Evolutionary conservation across 2,329 filamentous ascomycete species (phyloP).

Genomic region (Dendrostoma leiphaemia): DNA sequence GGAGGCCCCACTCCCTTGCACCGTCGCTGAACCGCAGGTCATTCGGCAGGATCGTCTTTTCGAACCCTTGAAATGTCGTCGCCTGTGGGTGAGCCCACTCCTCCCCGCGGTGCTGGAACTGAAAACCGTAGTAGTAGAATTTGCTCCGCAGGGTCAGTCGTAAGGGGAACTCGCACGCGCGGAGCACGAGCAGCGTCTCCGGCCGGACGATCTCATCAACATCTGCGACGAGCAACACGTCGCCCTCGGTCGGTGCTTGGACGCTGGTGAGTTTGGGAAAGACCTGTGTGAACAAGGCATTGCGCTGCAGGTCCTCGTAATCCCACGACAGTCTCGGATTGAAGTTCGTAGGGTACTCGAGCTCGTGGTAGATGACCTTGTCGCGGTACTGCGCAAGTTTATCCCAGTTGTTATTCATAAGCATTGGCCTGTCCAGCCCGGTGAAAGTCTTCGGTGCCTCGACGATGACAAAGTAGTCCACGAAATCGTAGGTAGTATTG

Average conservation of each 20-base stretch:
- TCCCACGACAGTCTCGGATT: conserved; percentile 42
- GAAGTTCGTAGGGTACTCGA: conserved; percentile 43
- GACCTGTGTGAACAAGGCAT: conserved; percentile 57
- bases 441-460: conserved; percentile 60
- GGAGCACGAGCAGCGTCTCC: conserved; percentile 44
- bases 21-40: conserved; percentile 50
- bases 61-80: conserved; percentile 48
- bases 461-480: conserved; percentile 66
- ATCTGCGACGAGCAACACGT: conserved; percentile 59
- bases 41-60: conserved; percentile 49
- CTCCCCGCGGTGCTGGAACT: conserved; percentile 44
- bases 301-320: conserved; percentile 51
- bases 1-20: conserved; percentile 21
- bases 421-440: conserved; percentile 51
- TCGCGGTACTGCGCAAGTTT: conserved; percentile 51
- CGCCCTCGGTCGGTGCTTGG: conserved; percentile 42
- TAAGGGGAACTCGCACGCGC: conserved; percentile 50
- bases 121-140: conserved; percentile 59
- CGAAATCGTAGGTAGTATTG: conserved; percentile 52
- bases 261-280: conserved; percentile 45
- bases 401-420: conserved; percentile 50
- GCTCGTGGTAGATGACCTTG: conserved; percentile 58
- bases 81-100: conserved; percentile 61
- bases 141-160: conserved; percentile 49
- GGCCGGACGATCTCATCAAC: conserved; percentile 60